phyloP scores from a whole-genome alignment of 108 stramenopile species.

The Cyclotella distinguenda region DNA sequence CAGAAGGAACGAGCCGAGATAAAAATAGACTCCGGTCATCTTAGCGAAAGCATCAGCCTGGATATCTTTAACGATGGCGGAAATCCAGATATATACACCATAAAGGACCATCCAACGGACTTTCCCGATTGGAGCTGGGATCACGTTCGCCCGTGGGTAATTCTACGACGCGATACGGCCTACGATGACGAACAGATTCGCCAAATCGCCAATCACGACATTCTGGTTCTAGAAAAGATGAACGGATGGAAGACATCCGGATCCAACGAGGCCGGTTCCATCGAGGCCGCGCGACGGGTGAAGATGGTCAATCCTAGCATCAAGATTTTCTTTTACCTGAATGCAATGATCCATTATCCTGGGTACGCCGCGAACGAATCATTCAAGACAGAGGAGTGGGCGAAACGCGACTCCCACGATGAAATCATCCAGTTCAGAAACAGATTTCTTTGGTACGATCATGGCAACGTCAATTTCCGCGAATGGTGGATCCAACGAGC shows the following conservation, averaged over 20 bases:
- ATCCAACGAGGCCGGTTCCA: constrained; percentile 32
- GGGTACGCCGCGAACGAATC: constrained; percentile 29
- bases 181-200: constrained; percentile 31
- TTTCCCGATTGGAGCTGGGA: constrained; percentile 41
- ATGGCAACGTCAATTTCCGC: constrained; percentile 29
- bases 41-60: not conserved
- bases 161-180: constrained; percentile 21
- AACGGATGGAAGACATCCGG: constrained; percentile 31
- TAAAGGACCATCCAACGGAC: not conserved
- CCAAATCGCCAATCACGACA: constrained; percentile 31
- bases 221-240: constrained; percentile 39
- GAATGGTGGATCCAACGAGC: constrained; percentile 48
- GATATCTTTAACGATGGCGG: not conserved
- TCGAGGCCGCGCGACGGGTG: constrained; percentile 27
- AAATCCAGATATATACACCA: not conserved
- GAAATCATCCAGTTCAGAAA: constrained; percentile 16
- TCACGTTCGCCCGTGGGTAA: constrained; percentile 29
- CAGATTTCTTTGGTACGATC: constrained; percentile 30
- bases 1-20: not conserved
- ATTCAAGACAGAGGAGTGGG: constrained; percentile 26
- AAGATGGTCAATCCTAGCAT: constrained; percentile 34
- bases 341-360: constrained; percentile 41
- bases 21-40: not conserved
- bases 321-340: constrained; percentile 42
- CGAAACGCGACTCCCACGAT: constrained; percentile 1